Conservation (phyloP, 192 early-diverging fungal species). For the Podila minutissima region DNA sequence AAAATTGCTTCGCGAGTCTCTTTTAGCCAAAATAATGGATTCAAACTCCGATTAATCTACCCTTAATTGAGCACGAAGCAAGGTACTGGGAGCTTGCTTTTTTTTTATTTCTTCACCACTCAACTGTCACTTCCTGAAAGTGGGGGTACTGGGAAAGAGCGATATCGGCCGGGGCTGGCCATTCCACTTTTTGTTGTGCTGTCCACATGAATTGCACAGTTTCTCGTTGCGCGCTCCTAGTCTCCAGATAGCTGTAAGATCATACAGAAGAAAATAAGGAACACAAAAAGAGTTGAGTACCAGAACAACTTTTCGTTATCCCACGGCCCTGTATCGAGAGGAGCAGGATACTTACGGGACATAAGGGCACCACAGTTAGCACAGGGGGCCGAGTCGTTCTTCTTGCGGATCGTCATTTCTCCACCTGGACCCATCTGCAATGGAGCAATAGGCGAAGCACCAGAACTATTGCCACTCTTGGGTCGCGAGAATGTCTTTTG, state of each 20-base stretch:
- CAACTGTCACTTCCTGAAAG: constrained; percentile 27
- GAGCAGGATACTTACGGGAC: constrained; percentile 32
- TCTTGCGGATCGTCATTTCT: constrained; percentile 41
- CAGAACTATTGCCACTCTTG: neutral
- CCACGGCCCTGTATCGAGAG: neutral
- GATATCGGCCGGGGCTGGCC: constrained; percentile 32
- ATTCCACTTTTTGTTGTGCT: constrained; percentile 50
- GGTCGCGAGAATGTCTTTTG: constrained; percentile 41
- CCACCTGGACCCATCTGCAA: constrained; percentile 30
- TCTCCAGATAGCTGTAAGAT: constrained; percentile 40
- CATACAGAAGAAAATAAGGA: neutral
- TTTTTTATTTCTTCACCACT: no score
- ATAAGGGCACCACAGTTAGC: constrained; percentile 40
- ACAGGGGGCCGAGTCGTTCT: constrained; percentile 41
- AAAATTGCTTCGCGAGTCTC: neutral
- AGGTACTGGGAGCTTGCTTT: no score
- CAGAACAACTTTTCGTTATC: neutral
- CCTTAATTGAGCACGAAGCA: no score
- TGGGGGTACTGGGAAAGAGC: constrained; percentile 33
- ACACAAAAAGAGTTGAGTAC: neutral
- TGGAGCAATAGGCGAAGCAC: constrained; percentile 5
- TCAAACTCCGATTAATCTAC: neutral
- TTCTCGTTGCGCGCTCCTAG: constrained; percentile 39
- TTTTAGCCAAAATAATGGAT: neutral
- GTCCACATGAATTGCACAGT: constrained; percentile 44